phyloP scores from a whole-genome alignment of 257 asterid genomes.

The Anisodus acutangulus region DNA sequence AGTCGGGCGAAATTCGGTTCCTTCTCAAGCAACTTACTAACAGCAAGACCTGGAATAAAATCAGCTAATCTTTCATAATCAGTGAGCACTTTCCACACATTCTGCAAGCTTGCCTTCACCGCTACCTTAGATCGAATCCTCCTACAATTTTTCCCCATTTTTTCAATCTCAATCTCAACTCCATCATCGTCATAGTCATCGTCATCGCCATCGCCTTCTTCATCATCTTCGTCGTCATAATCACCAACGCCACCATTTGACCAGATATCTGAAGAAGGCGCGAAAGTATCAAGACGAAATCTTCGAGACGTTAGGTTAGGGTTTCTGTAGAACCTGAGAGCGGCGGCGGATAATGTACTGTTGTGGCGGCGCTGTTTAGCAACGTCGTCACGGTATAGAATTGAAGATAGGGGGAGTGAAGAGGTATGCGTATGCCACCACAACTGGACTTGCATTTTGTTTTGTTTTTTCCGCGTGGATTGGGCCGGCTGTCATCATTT shows the following conservation, averaged over 20 bases:
- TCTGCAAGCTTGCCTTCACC: constrained; percentile 63
- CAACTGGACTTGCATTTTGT: constrained; percentile 22
- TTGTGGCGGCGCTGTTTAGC: background rate
- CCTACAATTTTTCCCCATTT: constrained; percentile 61
- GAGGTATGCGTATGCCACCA: background rate
- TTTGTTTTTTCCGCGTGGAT: background rate
- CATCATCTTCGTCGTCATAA: constrained; percentile 17
- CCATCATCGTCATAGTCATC: constrained; percentile 37
- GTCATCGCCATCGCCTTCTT: constrained; percentile 32
- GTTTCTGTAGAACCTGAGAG: background rate
- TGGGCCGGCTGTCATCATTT: constrained; percentile 10
- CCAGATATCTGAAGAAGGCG: background rate
- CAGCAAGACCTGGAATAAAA: constrained; percentile 82
- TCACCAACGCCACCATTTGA: constrained; percentile 16
- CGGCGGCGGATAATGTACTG: background rate
- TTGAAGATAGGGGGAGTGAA: constrained; percentile 6
- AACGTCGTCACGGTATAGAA: background rate
- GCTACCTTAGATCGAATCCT: constrained; percentile 65
- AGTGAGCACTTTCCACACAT: constrained; percentile 69
- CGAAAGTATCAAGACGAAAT: background rate
- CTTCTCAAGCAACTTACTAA: constrained; percentile 75
- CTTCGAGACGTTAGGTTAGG: constrained; percentile 13
- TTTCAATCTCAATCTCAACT: constrained; percentile 59
- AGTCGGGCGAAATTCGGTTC: constrained; percentile 70
- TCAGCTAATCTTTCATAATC: constrained; percentile 85